Base-by-base conservation (phyloP, 192 early-diverging fungal genomes). In the Rhizophagus clarus region DNA sequence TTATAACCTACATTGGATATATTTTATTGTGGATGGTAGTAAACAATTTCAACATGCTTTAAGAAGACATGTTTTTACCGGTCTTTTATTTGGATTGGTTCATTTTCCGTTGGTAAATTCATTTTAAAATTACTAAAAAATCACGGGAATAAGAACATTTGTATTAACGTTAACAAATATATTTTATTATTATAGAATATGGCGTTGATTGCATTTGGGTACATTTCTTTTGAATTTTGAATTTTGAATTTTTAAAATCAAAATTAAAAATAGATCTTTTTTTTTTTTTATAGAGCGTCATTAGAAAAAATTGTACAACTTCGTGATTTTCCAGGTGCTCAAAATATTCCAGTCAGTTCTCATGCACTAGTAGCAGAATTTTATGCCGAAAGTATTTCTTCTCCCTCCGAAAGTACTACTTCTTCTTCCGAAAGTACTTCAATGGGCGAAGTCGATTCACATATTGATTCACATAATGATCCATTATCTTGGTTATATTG, bases 1-100 rank as follows among this genome's bases (percentile, higher is more conserved):
- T 22, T 86, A 86, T 47, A 69, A 60, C 22, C 56, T 85, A 24
- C 85, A 85, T 49, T 85, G 84, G 84, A 83, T 85, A 61, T 85
- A 85, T 72, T 85, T 84, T 72, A 78, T 82, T 66, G 84, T 85
- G 28, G 84, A 85, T 37, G 84, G 81, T 17, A 77, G 73, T 32
- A 31, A 77, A 49, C 84, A 85, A 61, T 85, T 62, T 75, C 75
- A 69, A 60, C 84, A 85, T 74, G 84, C 84, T 45, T 34, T 85
- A n/a, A 67, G 84, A 45, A 82, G 82, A 69, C 79, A 80, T 26
- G 24, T 84, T 11, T 0, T 74, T 32, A 86, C 82, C 24, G 84
- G 76, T 12, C 9, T 85, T 11, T 37, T 66, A 22, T 85, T 84
- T 81, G 63, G 47, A 10, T 29, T 74, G 12, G 17, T 83, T 6